Conservation (phyloP, 2,329 filamentous ascomycete species). For the Thermomyces lanuginosus region DNA sequence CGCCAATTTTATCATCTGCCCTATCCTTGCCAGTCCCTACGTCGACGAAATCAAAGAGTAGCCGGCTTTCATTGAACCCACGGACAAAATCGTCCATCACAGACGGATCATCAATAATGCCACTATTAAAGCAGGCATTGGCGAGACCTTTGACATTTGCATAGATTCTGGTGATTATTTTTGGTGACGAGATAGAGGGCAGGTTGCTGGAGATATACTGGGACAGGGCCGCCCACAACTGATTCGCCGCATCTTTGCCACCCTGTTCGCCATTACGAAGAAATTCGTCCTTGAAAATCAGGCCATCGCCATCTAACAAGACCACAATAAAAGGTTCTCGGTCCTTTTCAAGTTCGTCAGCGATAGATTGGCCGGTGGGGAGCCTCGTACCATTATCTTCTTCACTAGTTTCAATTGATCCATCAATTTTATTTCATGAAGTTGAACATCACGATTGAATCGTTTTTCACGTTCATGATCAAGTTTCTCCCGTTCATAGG, state of each 20-base stretch:
- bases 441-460: conserved; percentile 32
- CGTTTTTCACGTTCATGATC: conserved; percentile 33
- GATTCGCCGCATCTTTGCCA: conserved; percentile 36
- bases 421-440: conserved; percentile 32
- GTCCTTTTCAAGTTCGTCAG: conserved; percentile 19
- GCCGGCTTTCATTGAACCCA: conserved; percentile 38
- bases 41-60: conserved; percentile 36
- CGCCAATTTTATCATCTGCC: conserved; percentile 33
- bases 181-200: conserved; percentile 27
- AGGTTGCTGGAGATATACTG: conserved; percentile 28
- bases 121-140: conserved; percentile 31
- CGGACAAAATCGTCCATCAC: conserved; percentile 37
- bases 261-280: conserved; percentile 35
- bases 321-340: conserved; percentile 39
- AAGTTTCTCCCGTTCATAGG: conserved; percentile 27
- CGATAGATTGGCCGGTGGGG: conserved; percentile 1
- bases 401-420: conserved; percentile 30
- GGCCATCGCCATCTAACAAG: conserved; percentile 40
- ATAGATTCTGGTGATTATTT: conserved; percentile 38
- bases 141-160: conserved; percentile 36
- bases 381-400: conserved; percentile 27
- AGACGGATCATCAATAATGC: conserved; percentile 27
- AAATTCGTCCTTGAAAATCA: conserved; percentile 38
- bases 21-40: conserved; percentile 29
- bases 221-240: conserved; percentile 30